Evolutionary conservation across 495 filamentous ascomycete species (phyloP), one percentile per base, ranked within the genome.

Genomic region (Chaetomium cochliodes): DNA sequence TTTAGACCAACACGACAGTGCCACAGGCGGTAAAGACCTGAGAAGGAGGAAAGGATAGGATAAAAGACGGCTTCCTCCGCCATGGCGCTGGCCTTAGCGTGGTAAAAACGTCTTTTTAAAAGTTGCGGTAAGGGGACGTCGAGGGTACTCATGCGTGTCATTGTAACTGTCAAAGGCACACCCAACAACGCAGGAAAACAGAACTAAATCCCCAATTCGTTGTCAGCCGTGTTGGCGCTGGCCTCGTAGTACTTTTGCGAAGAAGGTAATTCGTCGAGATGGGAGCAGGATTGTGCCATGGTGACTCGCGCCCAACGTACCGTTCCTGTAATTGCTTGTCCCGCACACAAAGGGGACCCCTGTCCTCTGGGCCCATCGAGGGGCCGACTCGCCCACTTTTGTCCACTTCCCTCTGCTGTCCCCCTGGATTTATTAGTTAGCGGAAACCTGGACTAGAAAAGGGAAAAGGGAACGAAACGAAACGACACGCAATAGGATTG

Each of bases 311-410:
- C 16, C 20, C 30, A 16, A 52, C 15, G 59, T 26, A 25, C 22
- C 33, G 47, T 9, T 33, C 28, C 30, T 61, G 59, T 52, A 51
- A 54, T 62, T 51, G 60, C 60, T 54, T 53, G 60, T 54, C 23
- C 26, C 20, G n/a, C 55, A 28, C 20, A 18, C n/a, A 28, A 39
- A 8, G 25, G 16, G 15, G n/a, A 42, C 59, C 60, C 60, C 50
- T 46, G 49, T 26, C 5, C 5, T 28, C 28, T 26, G 30, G 49
- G 6, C 60, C 39, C 60, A 33, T 47, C 41, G 60, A 63, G 60
- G 60, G 51, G 60, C 60, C 23, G 51, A 30, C 58, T 60, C 60
- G 25, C 47, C 51, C 51, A 47, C 60, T 55, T 63, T 63, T 63
- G 15, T 26, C 47, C 33, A 52, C 23, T 46, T 47, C 52, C 51